Evolutionary conservation across 345 rosid species (phyloP).

Genomic region (Eucalyptus melliodora): DNA sequence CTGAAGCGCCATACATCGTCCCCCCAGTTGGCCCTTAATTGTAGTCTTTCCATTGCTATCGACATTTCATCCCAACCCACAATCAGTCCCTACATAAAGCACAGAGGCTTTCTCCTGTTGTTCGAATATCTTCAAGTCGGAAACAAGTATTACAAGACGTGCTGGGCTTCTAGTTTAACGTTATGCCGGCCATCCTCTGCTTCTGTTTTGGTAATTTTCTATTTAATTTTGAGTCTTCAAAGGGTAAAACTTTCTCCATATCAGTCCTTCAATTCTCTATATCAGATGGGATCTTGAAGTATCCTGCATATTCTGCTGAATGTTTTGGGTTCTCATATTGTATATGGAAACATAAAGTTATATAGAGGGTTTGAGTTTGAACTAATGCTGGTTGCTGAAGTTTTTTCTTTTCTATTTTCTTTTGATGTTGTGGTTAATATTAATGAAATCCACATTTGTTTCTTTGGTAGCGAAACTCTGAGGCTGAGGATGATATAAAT

Average conservation of each 20-base stretch:
- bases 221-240: not conserved
- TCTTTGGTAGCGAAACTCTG: not conserved
- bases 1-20: not conserved
- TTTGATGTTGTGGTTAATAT: not conserved
- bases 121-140: not conserved
- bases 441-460: not conserved
- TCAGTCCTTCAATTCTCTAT: not conserved
- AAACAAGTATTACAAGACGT: not conserved
- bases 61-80: not conserved
- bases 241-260: not conserved
- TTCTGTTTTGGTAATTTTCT: not conserved
- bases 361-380: not conserved
- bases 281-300: not conserved
- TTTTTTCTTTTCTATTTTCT: not conserved
- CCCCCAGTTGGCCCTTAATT: not conserved
- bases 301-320: not conserved
- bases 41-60: not conserved
- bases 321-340: not conserved
- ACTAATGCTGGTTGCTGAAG: not conserved
- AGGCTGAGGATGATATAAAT: not conserved
- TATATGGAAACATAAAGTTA: not conserved
- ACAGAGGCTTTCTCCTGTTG: not conserved
- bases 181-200: not conserved
- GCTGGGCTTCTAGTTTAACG: not conserved
- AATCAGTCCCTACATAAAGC: not conserved